Percentiles rank a stretch among this genome's conserved stretches.
Conservation (phyloP, 2,329 filamentous ascomycete species). For the Trichoderma aggressivum region DNA sequence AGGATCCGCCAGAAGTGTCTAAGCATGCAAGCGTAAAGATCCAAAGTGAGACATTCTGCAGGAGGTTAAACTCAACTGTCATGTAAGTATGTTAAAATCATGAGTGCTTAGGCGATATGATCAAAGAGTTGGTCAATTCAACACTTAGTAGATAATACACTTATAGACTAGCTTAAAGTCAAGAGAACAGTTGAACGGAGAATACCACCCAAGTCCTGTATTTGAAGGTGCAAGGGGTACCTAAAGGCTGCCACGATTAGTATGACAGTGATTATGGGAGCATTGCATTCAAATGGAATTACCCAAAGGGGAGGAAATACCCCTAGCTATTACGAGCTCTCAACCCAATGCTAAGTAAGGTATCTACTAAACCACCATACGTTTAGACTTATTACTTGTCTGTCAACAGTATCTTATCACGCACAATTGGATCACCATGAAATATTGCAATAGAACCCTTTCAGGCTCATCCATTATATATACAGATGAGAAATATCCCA, state of each 20-base stretch:
- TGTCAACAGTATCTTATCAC: not conserved
- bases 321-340: not conserved
- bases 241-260: not conserved
- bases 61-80: not conserved
- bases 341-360: not conserved
- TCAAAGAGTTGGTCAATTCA: not conserved
- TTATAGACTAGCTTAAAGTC: not conserved
- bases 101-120: not conserved
- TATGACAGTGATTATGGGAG: not conserved
- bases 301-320: not conserved
- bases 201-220: not conserved
- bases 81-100: not conserved
- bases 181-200: not conserved
- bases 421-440: not conserved
- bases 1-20: not conserved
- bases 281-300: not conserved
- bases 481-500: not conserved
- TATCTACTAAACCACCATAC: not conserved
- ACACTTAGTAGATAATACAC: not conserved
- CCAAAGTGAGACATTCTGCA: not conserved
- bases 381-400: not conserved
- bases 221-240: not conserved
- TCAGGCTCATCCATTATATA: not conserved
- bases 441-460: not conserved
- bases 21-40: not conserved